Base-by-base conservation (phyloP, 2,329 filamentous ascomycete genomes). In the Colletotrichum horii region DNA sequence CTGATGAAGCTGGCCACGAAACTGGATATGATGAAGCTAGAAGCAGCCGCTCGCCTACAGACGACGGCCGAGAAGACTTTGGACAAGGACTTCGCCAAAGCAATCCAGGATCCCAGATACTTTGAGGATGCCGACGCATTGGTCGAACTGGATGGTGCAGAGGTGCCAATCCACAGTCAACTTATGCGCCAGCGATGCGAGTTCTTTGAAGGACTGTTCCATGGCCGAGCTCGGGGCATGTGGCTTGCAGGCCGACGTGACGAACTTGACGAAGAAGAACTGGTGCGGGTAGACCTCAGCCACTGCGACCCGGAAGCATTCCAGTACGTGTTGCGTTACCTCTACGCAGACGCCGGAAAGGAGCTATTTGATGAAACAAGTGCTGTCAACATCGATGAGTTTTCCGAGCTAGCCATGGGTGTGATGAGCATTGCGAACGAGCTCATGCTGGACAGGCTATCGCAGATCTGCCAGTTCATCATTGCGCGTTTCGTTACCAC, bases 371-470 rank as follows among this genome's bases (percentile, higher is more conserved):
- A 98, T 78, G 88, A 94, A 36, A 90, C 97, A 7, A 90, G 94
- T 19, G 90, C 91, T 43, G 87, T 91, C 19, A 93, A 93, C 76
- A 85, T 98, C 8, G 96, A 98, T 78, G 94, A 96, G 61, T 96
- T 98, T 77, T 92, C 96, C 6, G 96, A 98, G 79, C 87, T 97
- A n/a, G 90, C 98, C 11, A 90, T 98, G 85, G 96, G 98, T 79
- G 94, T 98, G 60, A 93, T 98, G 90, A 92, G 92, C 71, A 93
- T 95, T 68, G 95, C 96, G 15, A 97, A 99, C 81, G 96, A 99
- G 83, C 87, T 99, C 73, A 98, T 99, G 96, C 90, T 99, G 62
- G 96, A 98, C 82, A 91, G 96, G 8, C 87, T 99, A 7, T 95
- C 95, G 7, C 95, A 98, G 82, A 92, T 97, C 32, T 98, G 97